Evolutionary conservation across 2,329 filamentous ascomycete species (phyloP), one percentile per base, ranked within the genome.

Genomic region (Verticillium nonalfalfae): DNA sequence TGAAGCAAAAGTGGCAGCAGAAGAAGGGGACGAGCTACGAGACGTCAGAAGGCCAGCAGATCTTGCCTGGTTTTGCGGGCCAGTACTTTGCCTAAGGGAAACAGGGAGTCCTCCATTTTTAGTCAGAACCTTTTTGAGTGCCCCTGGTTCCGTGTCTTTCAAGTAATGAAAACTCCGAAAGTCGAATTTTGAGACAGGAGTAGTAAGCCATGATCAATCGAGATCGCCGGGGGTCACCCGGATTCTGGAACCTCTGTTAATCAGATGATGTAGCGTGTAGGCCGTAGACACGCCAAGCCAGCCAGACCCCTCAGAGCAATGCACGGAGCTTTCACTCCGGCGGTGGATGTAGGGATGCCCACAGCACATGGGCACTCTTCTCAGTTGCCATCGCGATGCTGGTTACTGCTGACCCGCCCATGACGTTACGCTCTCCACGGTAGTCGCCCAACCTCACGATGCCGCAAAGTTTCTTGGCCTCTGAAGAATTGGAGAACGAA

Each of bases 1-100:
- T 71, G 14, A 75, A 75, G 65, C 72, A 75, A 62, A 72, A 64
- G 0, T 75, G 73, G 73, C 73, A 75, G 62, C 72, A 74, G 62
- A 65, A 63, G 55, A 72, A 68, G 62, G 68, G 63, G 7, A 65
- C 60, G 4, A 65, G 59, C 1, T 68, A 70, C 18, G 59, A 66
- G 54, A 64, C 67, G 7, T 52, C 60, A 2, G 68, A 73, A 2
- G 72, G 71, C 1, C 64, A 73, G n/a, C 62, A 70, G 57, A 74
- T 74, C 35, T 45, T 74, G 9, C 72, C 72, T 0, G 73, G 73
- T 0, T 74, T 75, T 38, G 66, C 60, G 14, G 71, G 71, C 1
- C 60, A 67, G 56, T 65, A 61, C 39, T 67, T 57, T 18, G 55
- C 55, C 1, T 57, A 40, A 18, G 18, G 18, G 10, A 18, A 52